Evolutionary conservation across 78 protist genomes (phyloP), one percentile per base, ranked within the genome.

Genomic region (Dictyostelium discoideum): DNA sequence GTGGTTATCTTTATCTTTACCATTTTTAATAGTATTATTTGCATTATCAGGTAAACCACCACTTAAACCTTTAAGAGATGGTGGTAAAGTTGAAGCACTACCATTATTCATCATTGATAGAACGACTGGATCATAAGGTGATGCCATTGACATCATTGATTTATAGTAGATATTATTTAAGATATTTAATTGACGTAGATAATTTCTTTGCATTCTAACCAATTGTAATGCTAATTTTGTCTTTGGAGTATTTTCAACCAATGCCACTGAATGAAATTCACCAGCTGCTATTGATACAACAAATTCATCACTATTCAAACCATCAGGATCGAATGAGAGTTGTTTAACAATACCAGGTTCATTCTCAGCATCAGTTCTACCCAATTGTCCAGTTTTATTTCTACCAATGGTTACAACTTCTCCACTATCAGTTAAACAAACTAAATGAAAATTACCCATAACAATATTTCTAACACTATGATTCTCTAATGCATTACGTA

Each of bases 361-460:
- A 22, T 14, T 16, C 10, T 26, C 73, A 3, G 42, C 42, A 11
- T 37, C 85, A 18, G 10, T 8, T 29, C 95, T 46, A 22, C 95
- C 95, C 8, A 90, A 72, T 39, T 90, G 95, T 7, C 95, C 95
- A 46, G 95, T 50, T 54, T 82, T 90, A 44, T 90, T 90, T 22
- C 95, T 44, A 37, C 95, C 95, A 9, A 80, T 39, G 5, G 95
- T 90, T 8, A 90, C 76, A 5, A 90, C 89, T 9, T 82, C 89
- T 3, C 95, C 95, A 48, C 63, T 48, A 46, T 90, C 96, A 2
- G 96, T 94, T 16, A 94, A 54, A 26, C 96, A 94, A 11, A 94
- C 37, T 85, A 88, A 74, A 84, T 94, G 96, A 24, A 86, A 94
- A 78, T 87, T 94, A 6, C 96, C 96, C 92, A 85, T 84, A 9